Conservation (phyloP, 495 filamentous ascomycete genomes). For the Alectoria sarmentosa region DNA sequence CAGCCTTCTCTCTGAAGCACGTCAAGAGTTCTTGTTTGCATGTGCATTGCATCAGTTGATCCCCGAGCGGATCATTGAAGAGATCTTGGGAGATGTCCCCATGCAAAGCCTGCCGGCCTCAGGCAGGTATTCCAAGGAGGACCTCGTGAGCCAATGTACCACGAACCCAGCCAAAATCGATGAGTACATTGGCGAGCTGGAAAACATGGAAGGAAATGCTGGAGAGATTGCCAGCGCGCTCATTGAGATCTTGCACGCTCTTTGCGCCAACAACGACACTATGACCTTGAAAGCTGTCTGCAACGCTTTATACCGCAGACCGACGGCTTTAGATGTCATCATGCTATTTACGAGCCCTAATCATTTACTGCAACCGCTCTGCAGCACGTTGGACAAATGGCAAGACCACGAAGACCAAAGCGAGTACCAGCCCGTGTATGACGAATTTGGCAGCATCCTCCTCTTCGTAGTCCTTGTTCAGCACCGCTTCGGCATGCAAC, state of each 20-base stretch:
- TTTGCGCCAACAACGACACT: constrained; percentile 80
- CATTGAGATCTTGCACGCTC: constrained; percentile 69
- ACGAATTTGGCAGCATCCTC: constrained; percentile 88
- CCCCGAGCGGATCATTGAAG: constrained; percentile 68
- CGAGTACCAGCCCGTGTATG: constrained; percentile 93
- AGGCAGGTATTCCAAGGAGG: constrained; percentile 68
- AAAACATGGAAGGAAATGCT: constrained; percentile 91
- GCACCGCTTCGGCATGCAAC: constrained; percentile 70
- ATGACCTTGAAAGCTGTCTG: constrained; percentile 85
- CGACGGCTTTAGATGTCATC: constrained; percentile 74
- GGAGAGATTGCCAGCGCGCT: constrained; percentile 81
- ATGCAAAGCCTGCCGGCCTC: constrained; percentile 71
- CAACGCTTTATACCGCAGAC: constrained; percentile 68
- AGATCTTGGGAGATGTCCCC: constrained; percentile 76
- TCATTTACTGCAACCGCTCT: constrained; percentile 74
- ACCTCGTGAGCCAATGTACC: constrained; percentile 66
- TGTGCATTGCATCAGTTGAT: constrained; percentile 82
- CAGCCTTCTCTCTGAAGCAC: constrained; percentile 70
- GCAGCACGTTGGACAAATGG: constrained; percentile 81
- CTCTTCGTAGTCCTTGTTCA: constrained; percentile 76
- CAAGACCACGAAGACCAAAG: constrained; percentile 87
- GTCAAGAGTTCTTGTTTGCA: constrained; percentile 88
- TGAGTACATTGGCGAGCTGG: constrained; percentile 68
- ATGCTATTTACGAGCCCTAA: constrained; percentile 74
- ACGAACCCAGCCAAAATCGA: constrained; percentile 64